phyloP scores from a whole-genome alignment of 805 yeast species.

The Yarrowia sp. region DNA sequence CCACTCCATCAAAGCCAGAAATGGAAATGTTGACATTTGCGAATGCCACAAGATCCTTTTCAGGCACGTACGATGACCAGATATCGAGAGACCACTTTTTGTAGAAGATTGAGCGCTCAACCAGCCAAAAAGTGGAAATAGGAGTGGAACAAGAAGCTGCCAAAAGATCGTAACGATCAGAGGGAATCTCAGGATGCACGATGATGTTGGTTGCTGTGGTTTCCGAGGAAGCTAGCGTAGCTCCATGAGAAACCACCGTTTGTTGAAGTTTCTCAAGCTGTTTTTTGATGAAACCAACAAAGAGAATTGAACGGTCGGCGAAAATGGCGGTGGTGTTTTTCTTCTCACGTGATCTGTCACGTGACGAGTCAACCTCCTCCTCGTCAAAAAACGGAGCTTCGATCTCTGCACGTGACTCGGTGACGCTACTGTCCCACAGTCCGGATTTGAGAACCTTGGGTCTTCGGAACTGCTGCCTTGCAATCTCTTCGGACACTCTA shows the following conservation, averaged over 20 bases:
- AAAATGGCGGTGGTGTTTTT: constrained; percentile 46
- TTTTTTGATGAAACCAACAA: constrained; percentile 53
- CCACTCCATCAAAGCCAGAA: constrained; percentile 81
- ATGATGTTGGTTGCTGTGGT: constrained; percentile 42
- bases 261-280: constrained; percentile 53
- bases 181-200: constrained; percentile 46
- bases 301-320: constrained; percentile 49
- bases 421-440: constrained; percentile 27
- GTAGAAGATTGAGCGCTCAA: constrained; percentile 75
- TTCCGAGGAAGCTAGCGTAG: constrained; percentile 47
- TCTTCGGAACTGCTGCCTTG: constrained; percentile 4
- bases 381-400: constrained; percentile 8
- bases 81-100: constrained; percentile 58
- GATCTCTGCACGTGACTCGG: constrained; percentile 11
- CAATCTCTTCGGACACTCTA: constrained; percentile 9
- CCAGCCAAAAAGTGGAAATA: constrained; percentile 77
- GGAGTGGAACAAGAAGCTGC: constrained; percentile 43
- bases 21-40: constrained; percentile 55
- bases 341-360: constrained; percentile 17
- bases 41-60: constrained; percentile 47
- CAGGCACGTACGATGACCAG: constrained; percentile 61
- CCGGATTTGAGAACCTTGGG: constrained; percentile 11
- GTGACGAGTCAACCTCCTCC: not conserved
- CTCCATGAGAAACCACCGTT: constrained; percentile 58
- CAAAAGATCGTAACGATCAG: constrained; percentile 42